These are phyloP conservation scores for Zygosaccharomyces pseudobailii DNA, from an alignment of 1,139 yeast genomes.

Conservation along the genomic window DNA sequence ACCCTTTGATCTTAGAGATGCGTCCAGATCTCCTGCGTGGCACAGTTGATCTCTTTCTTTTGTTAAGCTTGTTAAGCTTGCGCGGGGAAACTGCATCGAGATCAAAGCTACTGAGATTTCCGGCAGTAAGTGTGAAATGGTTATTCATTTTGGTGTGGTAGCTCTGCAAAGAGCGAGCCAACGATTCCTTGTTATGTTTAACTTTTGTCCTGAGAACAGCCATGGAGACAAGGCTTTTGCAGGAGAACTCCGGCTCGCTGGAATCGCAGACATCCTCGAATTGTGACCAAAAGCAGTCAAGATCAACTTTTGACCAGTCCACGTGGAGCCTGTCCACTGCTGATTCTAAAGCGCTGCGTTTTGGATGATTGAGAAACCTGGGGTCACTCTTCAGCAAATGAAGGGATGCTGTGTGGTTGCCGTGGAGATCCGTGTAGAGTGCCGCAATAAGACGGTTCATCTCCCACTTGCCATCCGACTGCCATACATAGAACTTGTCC, in stretches of 20 bases:
- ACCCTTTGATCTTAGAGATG: slow-evolving; percentile 13
- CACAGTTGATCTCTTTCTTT: not conserved
- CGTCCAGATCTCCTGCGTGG: not conserved
- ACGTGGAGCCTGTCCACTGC: slow-evolving; percentile 19
- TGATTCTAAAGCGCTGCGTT: slow-evolving; percentile 6
- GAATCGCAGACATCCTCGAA: slow-evolving; percentile 6
- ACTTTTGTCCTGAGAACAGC: slow-evolving; percentile 23
- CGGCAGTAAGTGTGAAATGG: slow-evolving; percentile 28
- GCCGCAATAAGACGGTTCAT: slow-evolving; percentile 19
- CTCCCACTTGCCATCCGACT: slow-evolving; percentile 27
- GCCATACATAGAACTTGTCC: slow-evolving; percentile 25
- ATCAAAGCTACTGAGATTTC: slow-evolving; percentile 28
- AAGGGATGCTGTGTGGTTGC: slow-evolving; percentile 6
- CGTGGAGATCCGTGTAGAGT: slow-evolving; percentile 10
- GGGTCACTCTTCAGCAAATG: slow-evolving; percentile 5
- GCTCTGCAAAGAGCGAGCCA: slow-evolving; percentile 12
- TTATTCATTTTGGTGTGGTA: slow-evolving; percentile 20
- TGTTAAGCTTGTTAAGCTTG: slow-evolving; percentile 3
- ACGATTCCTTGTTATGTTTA: slow-evolving; percentile 14
- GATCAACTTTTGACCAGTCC: slow-evolving; percentile 19
- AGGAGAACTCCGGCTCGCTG: slow-evolving; percentile 8
- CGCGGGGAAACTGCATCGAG: slow-evolving; percentile 11
- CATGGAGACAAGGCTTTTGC: slow-evolving; percentile 22
- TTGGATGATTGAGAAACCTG: slow-evolving; percentile 8
- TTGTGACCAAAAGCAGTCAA: slow-evolving; percentile 18